Conservation (phyloP, 2,329 filamentous ascomycete genomes). For the Leptodontidium sp. region DNA sequence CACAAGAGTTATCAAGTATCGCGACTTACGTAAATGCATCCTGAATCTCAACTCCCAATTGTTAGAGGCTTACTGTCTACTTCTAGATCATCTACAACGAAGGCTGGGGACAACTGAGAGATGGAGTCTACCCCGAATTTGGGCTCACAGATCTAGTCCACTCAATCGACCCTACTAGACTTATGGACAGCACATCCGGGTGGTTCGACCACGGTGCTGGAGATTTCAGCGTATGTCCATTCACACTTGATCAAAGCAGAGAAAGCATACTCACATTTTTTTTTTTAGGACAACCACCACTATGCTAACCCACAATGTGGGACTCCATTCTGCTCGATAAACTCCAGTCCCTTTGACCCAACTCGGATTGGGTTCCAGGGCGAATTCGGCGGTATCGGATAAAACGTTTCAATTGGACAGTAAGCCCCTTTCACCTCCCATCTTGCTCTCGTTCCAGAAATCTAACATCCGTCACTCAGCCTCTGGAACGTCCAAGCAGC, state of each 20-base stretch:
- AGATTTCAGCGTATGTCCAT: conserved; percentile 58
- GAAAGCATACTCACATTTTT: no score
- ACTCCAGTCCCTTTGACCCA: conserved; percentile 63
- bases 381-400: conserved; percentile 75
- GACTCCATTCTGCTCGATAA: conserved; percentile 69
- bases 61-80: not conserved
- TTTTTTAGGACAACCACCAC: conserved; percentile 68
- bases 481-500: conserved; percentile 70
- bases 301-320: conserved; percentile 77
- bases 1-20: conserved; percentile 62
- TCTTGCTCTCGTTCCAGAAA: no score
- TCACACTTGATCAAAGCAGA: conserved; percentile 38
- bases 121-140: conserved; percentile 60
- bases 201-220: conserved; percentile 75
- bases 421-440: conserved; percentile 47
- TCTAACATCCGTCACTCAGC: conserved; percentile 46
- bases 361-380: conserved; percentile 72
- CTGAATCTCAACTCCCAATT: not conserved
- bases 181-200: conserved; percentile 69
- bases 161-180: conserved; percentile 66
- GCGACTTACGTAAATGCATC: conserved; percentile 63
- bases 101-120: conserved; percentile 70
- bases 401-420: conserved; percentile 69
- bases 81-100: conserved; percentile 72
- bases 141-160: conserved; percentile 62